Evolutionary conservation across 2,329 filamentous ascomycete species (phyloP).

Genomic region (Curvularia spicifera): DNA sequence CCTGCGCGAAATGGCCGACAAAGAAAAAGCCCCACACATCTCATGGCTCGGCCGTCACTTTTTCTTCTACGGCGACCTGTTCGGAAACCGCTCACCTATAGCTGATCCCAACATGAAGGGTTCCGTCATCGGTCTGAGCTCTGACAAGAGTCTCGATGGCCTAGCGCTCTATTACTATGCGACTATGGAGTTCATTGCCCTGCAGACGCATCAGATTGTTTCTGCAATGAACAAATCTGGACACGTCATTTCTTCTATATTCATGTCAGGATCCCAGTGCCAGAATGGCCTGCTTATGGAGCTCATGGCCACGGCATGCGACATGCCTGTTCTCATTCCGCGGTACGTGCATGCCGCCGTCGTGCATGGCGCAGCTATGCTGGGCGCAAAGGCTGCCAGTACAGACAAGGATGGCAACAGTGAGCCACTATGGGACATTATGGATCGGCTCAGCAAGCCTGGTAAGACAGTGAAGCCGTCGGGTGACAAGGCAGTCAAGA

Average conservation of each 20-base stretch:
- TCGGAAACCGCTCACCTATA: constrained; percentile 93
- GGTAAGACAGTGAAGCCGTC: constrained; percentile 82
- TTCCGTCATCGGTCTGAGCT: constrained; percentile 82
- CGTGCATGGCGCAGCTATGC: constrained; percentile 97
- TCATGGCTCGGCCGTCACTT: constrained; percentile 89
- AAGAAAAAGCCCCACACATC: constrained; percentile 73
- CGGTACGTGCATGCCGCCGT: constrained; percentile 94
- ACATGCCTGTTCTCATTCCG: constrained; percentile 92
- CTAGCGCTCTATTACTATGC: constrained; percentile 93
- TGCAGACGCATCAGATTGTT: constrained; percentile 95
- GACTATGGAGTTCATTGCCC: constrained; percentile 96
- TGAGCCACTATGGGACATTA: constrained; percentile 92
- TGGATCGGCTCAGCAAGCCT: constrained; percentile 96
- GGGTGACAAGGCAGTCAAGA: constrained; percentile 74
- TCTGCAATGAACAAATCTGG: constrained; percentile 91
- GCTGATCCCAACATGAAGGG: constrained; percentile 94
- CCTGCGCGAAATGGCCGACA: constrained; percentile 75
- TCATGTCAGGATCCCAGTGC: constrained; percentile 98
- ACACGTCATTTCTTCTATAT: constrained; percentile 88
- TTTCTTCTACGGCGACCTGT: constrained; percentile 98
- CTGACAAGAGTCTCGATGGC: constrained; percentile 84
- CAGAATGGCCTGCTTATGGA: constrained; percentile 93
- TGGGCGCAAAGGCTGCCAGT: constrained; percentile 95
- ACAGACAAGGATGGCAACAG: constrained; percentile 77
- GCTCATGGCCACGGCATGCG: constrained; percentile 86